Base-by-base conservation (phyloP, 805 yeast species). In the Zygosaccharomyces lentus region DNA sequence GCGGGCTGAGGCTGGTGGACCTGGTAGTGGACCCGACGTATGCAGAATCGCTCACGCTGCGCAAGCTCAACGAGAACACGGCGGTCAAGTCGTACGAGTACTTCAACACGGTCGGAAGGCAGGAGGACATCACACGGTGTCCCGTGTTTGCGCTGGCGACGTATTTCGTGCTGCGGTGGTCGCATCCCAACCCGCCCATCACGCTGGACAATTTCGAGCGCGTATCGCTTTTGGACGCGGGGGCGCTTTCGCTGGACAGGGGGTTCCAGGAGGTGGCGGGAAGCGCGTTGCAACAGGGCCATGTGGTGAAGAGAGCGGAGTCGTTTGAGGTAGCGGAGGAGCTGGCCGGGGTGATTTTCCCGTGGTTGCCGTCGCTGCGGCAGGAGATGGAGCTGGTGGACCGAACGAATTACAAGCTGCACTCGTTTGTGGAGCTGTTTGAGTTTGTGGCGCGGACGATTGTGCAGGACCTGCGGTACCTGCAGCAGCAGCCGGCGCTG, bases 11-110 rank as follows among this genome's bases (percentile, higher is more conserved):
- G 32, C 45, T 63, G 27, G 54, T 57, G 15, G 69, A 65, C 45
- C 45, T 65, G 31, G 58, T 64, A 9, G 66, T 64, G 7, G 69
- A 65, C 44, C 66, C 63, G 52, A 63, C 68, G 8, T 65, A 62
- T 39, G 59, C 67, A 7, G 61, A 64, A 44, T 55, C 67, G 3
- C 48, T 65, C 34, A 64, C 69, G n/a, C 53, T 65, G 31, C 53
- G 69, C 42, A 64, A 62, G 43, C 45, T 65, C 36, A 62, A 62
- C 48, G 64, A 61, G n/a, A 45, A 45, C 13, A 45, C 48, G 13
- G 46, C 59, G 16, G 54, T 47, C 34, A 53, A 51, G 34, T 56
- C 64, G 3, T 65, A 65, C 43, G 57, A 59, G 37, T 65, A 62
- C 43, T 64, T 58, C 49, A 65, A 65, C 47, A 65, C 68, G 1